phyloP scores from a whole-genome alignment of 139 green algal species.

The Diplosphaera chodatii region DNA sequence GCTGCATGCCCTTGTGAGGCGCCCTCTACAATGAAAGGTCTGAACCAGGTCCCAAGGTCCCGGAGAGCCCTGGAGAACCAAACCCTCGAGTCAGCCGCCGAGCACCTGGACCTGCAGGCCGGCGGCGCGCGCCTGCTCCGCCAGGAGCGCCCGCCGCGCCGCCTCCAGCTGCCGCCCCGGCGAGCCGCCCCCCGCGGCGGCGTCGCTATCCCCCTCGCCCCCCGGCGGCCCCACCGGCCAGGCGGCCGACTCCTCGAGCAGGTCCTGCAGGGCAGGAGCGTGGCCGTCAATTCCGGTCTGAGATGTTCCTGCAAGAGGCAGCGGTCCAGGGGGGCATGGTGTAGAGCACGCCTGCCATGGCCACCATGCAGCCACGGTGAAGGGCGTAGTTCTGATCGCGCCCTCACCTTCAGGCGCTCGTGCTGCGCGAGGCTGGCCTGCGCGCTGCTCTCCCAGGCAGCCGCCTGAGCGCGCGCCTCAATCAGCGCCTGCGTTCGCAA shows the following conservation, averaged over 20 bases:
- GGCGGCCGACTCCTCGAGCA: slow-evolving; percentile 53
- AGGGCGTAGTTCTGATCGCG: no score
- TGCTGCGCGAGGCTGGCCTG: slow-evolving; percentile 40
- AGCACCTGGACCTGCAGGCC: not conserved
- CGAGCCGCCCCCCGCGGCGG: not conserved
- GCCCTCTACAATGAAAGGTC: no score
- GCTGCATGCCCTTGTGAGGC: no score
- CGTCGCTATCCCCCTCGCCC: not conserved
- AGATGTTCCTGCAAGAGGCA: no score
- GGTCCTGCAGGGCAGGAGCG: slow-evolving; percentile 29
- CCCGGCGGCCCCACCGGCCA: slow-evolving; percentile 25
- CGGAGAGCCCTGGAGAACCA: no score
- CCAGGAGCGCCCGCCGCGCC: not conserved
- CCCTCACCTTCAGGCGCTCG: slow-evolving; percentile 45
- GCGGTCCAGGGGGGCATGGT: no score
- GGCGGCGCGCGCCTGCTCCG: not conserved
- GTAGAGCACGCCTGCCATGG: no score
- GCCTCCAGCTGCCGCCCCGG: not conserved
- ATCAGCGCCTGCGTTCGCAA: not conserved
- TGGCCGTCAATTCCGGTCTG: no score
- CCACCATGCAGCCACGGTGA: no score
- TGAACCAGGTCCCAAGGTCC: no score
- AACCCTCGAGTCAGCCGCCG: no score
- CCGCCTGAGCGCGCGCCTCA: not conserved
- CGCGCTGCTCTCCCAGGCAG: slow-evolving; percentile 45